Conservation (phyloP, 2,329 filamentous ascomycete genomes). For the Scedosporium aurantiacum region DNA sequence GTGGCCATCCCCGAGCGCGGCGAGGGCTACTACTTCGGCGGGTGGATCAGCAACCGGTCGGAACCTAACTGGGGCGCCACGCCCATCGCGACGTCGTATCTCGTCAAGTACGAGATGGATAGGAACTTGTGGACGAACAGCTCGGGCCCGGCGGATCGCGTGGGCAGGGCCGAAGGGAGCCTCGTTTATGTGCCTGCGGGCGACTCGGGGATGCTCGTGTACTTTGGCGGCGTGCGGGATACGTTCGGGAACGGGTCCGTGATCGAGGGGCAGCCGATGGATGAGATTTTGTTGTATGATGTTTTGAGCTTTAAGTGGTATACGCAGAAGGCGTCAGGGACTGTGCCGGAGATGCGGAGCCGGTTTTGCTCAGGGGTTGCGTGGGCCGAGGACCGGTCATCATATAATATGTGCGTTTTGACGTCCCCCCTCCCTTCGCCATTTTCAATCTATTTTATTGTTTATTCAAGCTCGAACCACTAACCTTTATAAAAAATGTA, state of each 20-base stretch:
- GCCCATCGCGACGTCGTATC: slow-evolving; percentile 33
- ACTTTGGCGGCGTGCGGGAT: slow-evolving; percentile 49
- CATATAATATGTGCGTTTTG: slow-evolving; percentile 49
- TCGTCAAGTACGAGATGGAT: slow-evolving; percentile 48
- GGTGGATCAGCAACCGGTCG: slow-evolving; percentile 46
- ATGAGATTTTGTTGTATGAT: slow-evolving; percentile 48
- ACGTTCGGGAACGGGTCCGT: slow-evolving; percentile 33
- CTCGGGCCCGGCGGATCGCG: slow-evolving; percentile 37
- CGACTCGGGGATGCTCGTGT: slow-evolving; percentile 47
- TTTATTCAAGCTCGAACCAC: too few species aligned
- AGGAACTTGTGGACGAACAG: slow-evolving; percentile 38
- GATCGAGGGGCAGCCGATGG: slow-evolving; percentile 28
- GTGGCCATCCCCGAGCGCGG: slow-evolving; percentile 41
- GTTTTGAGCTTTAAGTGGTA: slow-evolving; percentile 50
- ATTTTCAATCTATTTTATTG: neutral
- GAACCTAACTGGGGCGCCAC: slow-evolving; percentile 37
- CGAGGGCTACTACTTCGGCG: slow-evolving; percentile 51
- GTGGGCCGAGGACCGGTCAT: slow-evolving; percentile 47
- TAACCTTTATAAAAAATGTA: slow-evolving; percentile 17
- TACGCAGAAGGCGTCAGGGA: slow-evolving; percentile 42
- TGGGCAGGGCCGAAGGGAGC: slow-evolving; percentile 45
- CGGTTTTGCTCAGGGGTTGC: slow-evolving; percentile 52
- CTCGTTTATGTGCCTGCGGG: slow-evolving; percentile 51
- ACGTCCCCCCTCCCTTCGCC: neutral
- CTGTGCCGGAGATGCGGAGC: slow-evolving; percentile 38